Base-by-base conservation (phyloP, 441 rosid genomes). In the Heliophila coronopifolia region DNA sequence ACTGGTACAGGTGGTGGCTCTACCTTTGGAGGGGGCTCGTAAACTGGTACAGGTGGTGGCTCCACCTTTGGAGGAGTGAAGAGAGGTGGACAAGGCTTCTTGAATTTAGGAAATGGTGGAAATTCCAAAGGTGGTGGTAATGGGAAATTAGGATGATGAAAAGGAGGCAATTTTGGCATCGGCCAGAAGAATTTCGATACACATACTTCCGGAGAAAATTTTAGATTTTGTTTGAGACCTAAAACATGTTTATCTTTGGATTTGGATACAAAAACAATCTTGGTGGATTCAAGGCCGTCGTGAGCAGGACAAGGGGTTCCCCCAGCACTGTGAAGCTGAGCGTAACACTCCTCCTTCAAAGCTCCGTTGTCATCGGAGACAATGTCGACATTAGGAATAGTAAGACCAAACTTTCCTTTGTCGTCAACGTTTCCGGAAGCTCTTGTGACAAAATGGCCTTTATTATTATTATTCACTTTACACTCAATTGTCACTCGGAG, bases 271-370 rank as follows among this genome's bases (percentile, higher is more conserved):
- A 76, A 49, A 14, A 86, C 73, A 4, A 86, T 59, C 71, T 79
- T 84, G 59, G 74, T 35, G 18, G 95, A 67, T 3, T 81, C 74
- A 0, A 78, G 12, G 18, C 77, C 77, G 18, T 63, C 58, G 14
- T 70, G 69, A 14, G 78, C 64, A 2, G 92, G 86, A 42, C 96
- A 90, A 25, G 87, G 80, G 2, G 59, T 20, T 1, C 73, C 75
- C 0, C 78, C 65, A 4, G 84, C 83, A 40, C 86, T 80, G 59
- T 82, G 90, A 61, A 86, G 92, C 61, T 77, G 92, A 12, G 94
- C 98, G 32, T 82, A 80, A 71, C 96, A 86, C 41, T 84, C 84
- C 60, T 84, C 87, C 60, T 69, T 78, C 1, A 84, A 50, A 14
- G 74, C 70, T 6, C 74, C 92, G 15, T 75, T 70, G 31, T 71